These are phyloP conservation scores for Hygrophorus russula DNA, from an alignment of 768 basidiomycete species.

Conservation along the genomic window DNA sequence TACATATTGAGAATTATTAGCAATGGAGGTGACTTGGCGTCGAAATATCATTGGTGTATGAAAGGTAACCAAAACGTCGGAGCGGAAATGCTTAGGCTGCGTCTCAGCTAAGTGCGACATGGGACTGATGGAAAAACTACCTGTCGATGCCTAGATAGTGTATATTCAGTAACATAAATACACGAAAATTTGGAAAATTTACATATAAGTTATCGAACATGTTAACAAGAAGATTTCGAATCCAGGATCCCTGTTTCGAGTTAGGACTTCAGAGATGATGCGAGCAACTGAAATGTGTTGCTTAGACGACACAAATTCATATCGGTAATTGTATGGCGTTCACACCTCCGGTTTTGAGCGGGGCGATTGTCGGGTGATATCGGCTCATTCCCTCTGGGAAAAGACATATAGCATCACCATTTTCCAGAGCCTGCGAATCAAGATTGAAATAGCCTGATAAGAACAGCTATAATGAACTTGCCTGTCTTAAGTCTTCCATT, in stretches of 20 bases:
- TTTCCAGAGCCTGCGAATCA: slow-evolving; percentile 49
- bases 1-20: slow-evolving; percentile 3
- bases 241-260: slow-evolving; percentile 53
- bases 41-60: slow-evolving; percentile 57
- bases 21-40: slow-evolving; percentile 35
- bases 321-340: slow-evolving; percentile 8
- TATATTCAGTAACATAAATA: not conserved
- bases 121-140: not conserved
- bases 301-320: not conserved
- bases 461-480: slow-evolving; percentile 15
- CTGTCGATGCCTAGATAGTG: slow-evolving; percentile 7
- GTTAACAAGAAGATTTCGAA: slow-evolving; percentile 68
- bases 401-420: slow-evolving; percentile 69
- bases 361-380: slow-evolving; percentile 80
- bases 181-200: slow-evolving; percentile 7
- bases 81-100: slow-evolving; percentile 68
- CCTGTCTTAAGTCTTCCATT: slow-evolving; percentile 63
- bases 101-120: slow-evolving; percentile 36
- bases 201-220: slow-evolving; percentile 81
- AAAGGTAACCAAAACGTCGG: slow-evolving; percentile 79
- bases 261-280: slow-evolving; percentile 67
- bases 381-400: slow-evolving; percentile 85
- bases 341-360: slow-evolving; percentile 83
- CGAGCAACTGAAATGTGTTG: slow-evolving; percentile 52
- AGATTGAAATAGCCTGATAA: slow-evolving; percentile 4